Base-by-base conservation (phyloP, 225 moss, liverwort and hornwort genomes). In the Lunularia cruciata region DNA sequence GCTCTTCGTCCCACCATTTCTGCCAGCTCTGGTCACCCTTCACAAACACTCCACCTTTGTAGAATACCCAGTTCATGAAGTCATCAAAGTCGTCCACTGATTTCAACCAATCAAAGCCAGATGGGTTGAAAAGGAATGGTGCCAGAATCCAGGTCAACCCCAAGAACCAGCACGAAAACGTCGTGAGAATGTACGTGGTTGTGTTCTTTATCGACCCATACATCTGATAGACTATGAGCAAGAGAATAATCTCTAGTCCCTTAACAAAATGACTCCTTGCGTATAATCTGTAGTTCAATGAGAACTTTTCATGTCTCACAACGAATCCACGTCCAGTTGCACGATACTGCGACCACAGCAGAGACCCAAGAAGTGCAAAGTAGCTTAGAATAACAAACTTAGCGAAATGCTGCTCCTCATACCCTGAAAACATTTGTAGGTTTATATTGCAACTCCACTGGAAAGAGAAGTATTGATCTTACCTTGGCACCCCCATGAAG, bases 281-380 rank as follows among this genome's bases (percentile, higher is more conserved):
- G 51, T 93, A 99, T 13, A 91, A 83, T 69, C 92, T 79, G 73
- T 99, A 99, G 68, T 89, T 99, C 4, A 73, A 77, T 4, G 84
- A 86, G 56, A 99, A 99, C 19, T 72, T 86, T 60, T 99, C 98
- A 47, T 99, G 98, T 78, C 72, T 85, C 76, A 99, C 93, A 45
- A 99, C 98, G 74, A 99, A 99, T 36, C 98, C 98, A 70, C 98
- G 91, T 53, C 98, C 98, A 49, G 98, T 99, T 63, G 91, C 91
- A 58, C 86, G 82, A 77, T 99, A 99, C 89, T 92, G 94, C 81
- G 52, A 8, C 13, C 13, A 40, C 80, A 45, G 65, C 56, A 45
- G 52, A 68, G 25, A 63, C n/a, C 3, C 1, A 2, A 18, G 32
- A 77, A 13, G 6, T 40, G 40, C 40, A 40, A 40, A 40, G 40